phyloP scores from a whole-genome alignment of 495 filamentous ascomycete species.

The Sphaerosporella brunnea region DNA sequence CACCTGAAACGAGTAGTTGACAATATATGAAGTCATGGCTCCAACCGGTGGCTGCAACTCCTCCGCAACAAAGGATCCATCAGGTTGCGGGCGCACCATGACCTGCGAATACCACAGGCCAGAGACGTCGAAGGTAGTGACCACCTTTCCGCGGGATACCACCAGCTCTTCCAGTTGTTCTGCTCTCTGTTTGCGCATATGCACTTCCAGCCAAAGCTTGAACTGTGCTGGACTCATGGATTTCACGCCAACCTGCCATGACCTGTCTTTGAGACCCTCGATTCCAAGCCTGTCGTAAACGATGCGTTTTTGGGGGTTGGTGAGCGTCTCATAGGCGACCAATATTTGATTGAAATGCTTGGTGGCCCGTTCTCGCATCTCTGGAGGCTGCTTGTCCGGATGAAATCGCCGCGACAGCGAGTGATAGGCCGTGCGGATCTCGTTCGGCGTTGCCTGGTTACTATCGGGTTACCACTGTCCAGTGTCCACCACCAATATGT shows the following conservation, averaged over 20 bases:
- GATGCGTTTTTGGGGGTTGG: conserved; percentile 36
- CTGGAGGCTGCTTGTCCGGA: conserved; percentile 39
- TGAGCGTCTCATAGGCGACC: conserved; percentile 38
- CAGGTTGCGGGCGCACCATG: not conserved
- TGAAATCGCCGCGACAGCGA: conserved; percentile 40
- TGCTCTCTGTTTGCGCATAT: conserved; percentile 32
- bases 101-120: conserved; percentile 13
- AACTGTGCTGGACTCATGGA: conserved; percentile 34
- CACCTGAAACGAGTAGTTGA: conserved; percentile 16
- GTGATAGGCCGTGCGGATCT: conserved; percentile 37
- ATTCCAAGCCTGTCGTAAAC: conserved; percentile 38
- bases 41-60: conserved; percentile 1
- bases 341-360: conserved; percentile 34
- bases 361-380: conserved; percentile 32
- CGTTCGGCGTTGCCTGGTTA: conserved; percentile 29
- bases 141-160: conserved; percentile 29
- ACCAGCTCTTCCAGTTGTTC: conserved; percentile 32
- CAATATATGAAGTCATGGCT: conserved; percentile 11
- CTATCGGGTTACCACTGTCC: too few species aligned
- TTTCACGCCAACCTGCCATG: conserved; percentile 31
- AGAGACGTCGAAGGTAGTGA: conserved; percentile 31
- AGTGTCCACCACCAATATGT: too few species aligned
- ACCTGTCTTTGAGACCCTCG: conserved; percentile 32
- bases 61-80: not conserved
- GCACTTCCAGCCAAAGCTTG: conserved; percentile 34